Percentiles rank a stretch among this genome's conserved stretches.
Conservation (phyloP, 2,329 filamentous ascomycete genomes). For the Ascochyta viciae-villosae region DNA sequence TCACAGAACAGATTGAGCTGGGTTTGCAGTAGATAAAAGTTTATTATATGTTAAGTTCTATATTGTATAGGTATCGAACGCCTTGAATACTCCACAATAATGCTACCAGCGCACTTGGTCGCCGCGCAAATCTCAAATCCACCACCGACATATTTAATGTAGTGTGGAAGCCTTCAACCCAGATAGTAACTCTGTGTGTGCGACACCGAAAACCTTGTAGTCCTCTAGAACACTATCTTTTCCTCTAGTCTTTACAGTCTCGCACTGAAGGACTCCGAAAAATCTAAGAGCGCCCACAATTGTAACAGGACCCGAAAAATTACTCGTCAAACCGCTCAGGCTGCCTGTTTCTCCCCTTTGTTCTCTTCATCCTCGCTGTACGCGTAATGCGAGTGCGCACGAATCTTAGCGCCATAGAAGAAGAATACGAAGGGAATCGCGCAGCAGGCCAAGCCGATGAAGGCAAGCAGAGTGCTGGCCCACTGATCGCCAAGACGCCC, state of each 20-base stretch:
- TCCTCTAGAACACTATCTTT: no score
- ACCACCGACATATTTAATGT: neutral
- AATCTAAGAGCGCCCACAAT: no score
- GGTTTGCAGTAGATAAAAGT: no score
- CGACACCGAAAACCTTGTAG: neutral
- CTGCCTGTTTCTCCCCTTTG: slow-evolving; percentile 32
- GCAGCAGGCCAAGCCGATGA: slow-evolving; percentile 79
- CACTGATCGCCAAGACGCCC: slow-evolving; percentile 73
- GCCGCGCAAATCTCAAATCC: neutral
- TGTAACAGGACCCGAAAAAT: no score
- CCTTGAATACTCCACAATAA: neutral
- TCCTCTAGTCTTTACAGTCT: no score
- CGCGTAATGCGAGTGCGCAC: slow-evolving; percentile 73
- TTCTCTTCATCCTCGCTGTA: slow-evolving; percentile 66
- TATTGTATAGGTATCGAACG: slow-evolving; percentile 7
- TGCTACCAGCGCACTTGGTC: neutral
- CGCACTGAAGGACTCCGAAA: no score
- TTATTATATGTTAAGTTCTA: neutral
- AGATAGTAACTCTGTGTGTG: no score
- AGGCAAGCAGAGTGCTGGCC: slow-evolving; percentile 75
- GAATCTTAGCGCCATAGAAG: slow-evolving; percentile 74
- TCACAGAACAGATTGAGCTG: no score
- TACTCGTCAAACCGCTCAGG: slow-evolving; percentile 7
- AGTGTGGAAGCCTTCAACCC: no score
- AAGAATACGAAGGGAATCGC: slow-evolving; percentile 85